Conservation (phyloP, 495 filamentous ascomycete genomes). For the Penicillium soppii region DNA sequence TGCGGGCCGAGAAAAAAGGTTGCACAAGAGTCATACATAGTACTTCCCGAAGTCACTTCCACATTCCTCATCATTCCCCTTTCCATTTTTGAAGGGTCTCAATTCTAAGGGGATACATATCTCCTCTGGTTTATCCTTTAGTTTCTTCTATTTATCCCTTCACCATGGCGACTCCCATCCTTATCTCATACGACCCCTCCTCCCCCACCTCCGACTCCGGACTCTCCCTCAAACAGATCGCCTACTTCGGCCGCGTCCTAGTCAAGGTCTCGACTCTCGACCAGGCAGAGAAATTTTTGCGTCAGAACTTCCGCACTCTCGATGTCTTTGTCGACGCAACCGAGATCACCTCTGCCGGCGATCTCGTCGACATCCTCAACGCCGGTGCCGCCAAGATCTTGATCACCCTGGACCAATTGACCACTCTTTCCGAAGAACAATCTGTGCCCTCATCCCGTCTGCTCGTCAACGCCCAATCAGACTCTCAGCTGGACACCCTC, state of each 20-base stretch:
- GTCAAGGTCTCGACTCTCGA: slow-evolving; percentile 59
- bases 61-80: no score
- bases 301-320: slow-evolving; percentile 63
- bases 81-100: not conserved
- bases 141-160: not conserved
- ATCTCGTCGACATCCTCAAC: slow-evolving; percentile 78
- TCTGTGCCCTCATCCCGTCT: slow-evolving; percentile 58
- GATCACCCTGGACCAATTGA: slow-evolving; percentile 66
- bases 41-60: not conserved
- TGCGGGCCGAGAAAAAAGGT: slow-evolving; percentile 9
- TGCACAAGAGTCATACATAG: slow-evolving; percentile 2
- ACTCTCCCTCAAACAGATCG: slow-evolving; percentile 66
- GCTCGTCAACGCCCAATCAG: slow-evolving; percentile 44
- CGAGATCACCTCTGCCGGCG: slow-evolving; percentile 60
- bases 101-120: slow-evolving; percentile 5
- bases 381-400: slow-evolving; percentile 86
- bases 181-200: slow-evolving; percentile 48
- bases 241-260: slow-evolving; percentile 75
- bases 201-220: slow-evolving; percentile 50
- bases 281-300: slow-evolving; percentile 68
- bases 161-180: slow-evolving; percentile 51
- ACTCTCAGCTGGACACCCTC: slow-evolving; percentile 35
- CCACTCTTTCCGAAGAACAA: slow-evolving; percentile 49
- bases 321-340: slow-evolving; percentile 77
- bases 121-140: slow-evolving; percentile 6